Evolutionary conservation across 768 basidiomycete genomes (phyloP), one percentile per base, ranked within the genome.

Genomic region (Hygrophorus russula): DNA sequence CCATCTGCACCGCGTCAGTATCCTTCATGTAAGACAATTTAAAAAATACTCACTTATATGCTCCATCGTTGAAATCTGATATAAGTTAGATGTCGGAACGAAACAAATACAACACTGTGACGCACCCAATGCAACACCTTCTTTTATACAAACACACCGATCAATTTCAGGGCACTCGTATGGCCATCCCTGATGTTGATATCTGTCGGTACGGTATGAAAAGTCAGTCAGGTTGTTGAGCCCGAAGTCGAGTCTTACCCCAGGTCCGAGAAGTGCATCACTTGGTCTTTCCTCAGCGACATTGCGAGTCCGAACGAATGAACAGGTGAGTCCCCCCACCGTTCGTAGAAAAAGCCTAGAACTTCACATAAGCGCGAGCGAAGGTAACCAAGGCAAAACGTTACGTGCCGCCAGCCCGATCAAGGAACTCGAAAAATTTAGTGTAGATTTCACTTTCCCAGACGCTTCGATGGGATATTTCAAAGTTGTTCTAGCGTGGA

Each of bases 291-390:
- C 13, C 56, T 49, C 6, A 59, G 49, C 4, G 54, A 46, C 59
- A 60, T 59, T 3, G 59, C 49, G 20, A 59, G 37, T 19, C 55
- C 59, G 42, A 46, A 59, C 3, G 57, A 57, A 41, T 60, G 59
- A 5, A 60, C 45, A 11, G 59, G 57, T 1, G 57, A 49, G 33
- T 60, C 59, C 20, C 56, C 40, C 59, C 59, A 60, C 29, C 59
- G 54, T 45, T 60, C 59, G 30, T 60, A 60, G 34, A 60, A 60
- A 46, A 60, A 57, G 8, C 59, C 58, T 54, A 36, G n/a, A 36
- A 29, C 9, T 17, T 35, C 3, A 35, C 33, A 35, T 35, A 28
- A 29, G 35, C 6, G 11, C 30, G 7, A 49, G 29, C 3, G 28
- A 31, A 39, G 32, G n/a, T n/a, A 7, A 24, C 27, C 11, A 36